A percentile compares a stretch with the other conserved stretches of the same genome.
These are phyloP conservation scores for Candida ulmi DNA, from an alignment of 805 yeast genomes.

Conservation along the genomic window DNA sequence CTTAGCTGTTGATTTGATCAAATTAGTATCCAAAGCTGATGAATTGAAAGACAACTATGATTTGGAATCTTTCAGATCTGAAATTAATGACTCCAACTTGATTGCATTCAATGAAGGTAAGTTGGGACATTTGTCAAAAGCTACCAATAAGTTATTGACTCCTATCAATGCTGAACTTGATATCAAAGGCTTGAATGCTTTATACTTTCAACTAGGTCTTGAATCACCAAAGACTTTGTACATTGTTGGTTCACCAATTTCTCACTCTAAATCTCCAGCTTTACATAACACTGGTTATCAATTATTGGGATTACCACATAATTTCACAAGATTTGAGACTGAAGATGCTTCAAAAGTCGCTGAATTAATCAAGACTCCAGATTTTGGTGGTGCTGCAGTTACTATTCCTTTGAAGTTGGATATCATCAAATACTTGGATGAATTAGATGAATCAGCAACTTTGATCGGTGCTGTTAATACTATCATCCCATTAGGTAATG, in stretches of 20 bases:
- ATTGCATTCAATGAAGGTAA: conserved; percentile 81
- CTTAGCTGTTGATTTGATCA: conserved; percentile 66
- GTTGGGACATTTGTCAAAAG: conserved; percentile 72
- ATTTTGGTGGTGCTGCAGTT: conserved; percentile 91
- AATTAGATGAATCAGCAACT: conserved; percentile 69
- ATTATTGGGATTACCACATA: conserved; percentile 72
- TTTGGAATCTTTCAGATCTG: conserved; percentile 62
- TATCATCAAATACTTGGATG: conserved; percentile 59
- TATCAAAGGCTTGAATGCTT: conserved; percentile 55
- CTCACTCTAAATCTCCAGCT: conserved; percentile 85
- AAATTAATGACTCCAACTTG: conserved; percentile 53
- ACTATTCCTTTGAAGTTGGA: conserved; percentile 91
- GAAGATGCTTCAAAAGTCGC: conserved; percentile 52
- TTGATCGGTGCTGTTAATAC: conserved; percentile 95
- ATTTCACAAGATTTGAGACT: conserved; percentile 64
- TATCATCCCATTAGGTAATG: conserved; percentile 47
- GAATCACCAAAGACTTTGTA: conserved; percentile 51
- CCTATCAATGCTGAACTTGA: conserved; percentile 77
- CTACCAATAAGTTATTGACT: conserved; percentile 67
- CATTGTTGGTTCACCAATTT: conserved; percentile 76
- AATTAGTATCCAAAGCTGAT: conserved; percentile 77
- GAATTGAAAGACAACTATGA: conserved; percentile 60
- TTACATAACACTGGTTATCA: conserved; percentile 79
- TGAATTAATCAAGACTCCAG: conserved; percentile 39
- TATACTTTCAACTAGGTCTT: conserved; percentile 58